A percentile compares a stretch with the other conserved stretches of the same genome.
Evolutionary conservation across 768 basidiomycete genomes (phyloP).

Genomic region (Russula sp.): DNA sequence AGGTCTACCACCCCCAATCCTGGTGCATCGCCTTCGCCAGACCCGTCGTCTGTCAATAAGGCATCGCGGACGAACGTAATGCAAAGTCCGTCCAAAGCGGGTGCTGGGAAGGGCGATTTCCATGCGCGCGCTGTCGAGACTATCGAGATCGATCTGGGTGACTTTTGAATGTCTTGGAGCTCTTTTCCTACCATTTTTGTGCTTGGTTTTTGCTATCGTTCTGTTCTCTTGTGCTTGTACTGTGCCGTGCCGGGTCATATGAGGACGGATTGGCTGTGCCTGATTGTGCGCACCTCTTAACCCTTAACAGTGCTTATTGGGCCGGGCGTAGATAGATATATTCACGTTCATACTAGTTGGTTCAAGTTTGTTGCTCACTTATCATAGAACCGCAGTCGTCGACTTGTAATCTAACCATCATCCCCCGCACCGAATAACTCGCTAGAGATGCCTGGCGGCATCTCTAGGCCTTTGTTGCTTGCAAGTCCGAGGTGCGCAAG

Average conservation of each 20-base stretch:
- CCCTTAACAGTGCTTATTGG: slow-evolving; percentile 7
- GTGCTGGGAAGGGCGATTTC: slow-evolving; percentile 45
- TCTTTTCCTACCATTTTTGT: no score
- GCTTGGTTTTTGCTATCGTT: slow-evolving; percentile 10
- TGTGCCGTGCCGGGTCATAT: neutral
- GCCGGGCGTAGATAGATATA: slow-evolving; percentile 14
- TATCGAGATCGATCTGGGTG: slow-evolving; percentile 74
- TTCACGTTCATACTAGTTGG: slow-evolving; percentile 16
- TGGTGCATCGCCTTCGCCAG: slow-evolving; percentile 34
- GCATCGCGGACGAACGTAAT: slow-evolving; percentile 31
- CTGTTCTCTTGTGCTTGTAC: slow-evolving; percentile 1
- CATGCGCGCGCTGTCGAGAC: slow-evolving; percentile 59
- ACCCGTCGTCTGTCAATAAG: slow-evolving; percentile 40
- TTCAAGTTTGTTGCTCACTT: slow-evolving; percentile 10
- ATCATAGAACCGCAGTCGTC: slow-evolving; percentile 8
- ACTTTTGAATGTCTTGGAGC: slow-evolving; percentile 47
- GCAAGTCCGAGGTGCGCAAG: slow-evolving; percentile 23
- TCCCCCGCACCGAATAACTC: neutral
- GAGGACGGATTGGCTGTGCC: neutral
- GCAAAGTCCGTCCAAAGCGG: slow-evolving; percentile 32
- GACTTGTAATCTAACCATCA: slow-evolving; percentile 16
- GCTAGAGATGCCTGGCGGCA: neutral
- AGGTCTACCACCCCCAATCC: slow-evolving; percentile 46
- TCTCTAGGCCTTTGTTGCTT: neutral
- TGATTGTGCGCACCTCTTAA: neutral